Base-by-base conservation (phyloP, 345 rosid genomes). In the Pelargonium nanum region DNA sequence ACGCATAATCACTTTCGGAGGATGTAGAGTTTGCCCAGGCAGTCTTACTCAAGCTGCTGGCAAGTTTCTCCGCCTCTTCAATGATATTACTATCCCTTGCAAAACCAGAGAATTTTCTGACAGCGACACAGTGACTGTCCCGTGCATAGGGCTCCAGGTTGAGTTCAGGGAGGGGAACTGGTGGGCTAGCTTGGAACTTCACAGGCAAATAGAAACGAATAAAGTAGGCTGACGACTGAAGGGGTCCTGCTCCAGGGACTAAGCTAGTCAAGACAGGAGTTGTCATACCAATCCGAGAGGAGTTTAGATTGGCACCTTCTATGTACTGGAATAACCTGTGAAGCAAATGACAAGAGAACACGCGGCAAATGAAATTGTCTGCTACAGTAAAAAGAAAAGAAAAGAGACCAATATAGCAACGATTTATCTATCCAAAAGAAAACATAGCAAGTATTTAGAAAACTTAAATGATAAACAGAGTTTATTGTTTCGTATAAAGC, bases 291-390 rank as follows among this genome's bases (percentile, higher is more conserved):
- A 86, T 67, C 65, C 84, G 78, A n/a, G 87, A 80, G 69, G 21
- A 69, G 48, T 86, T 84, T 16, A 84, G 80, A 70, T 86, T 86
- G 58, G 94, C 94, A 28, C 94, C 89, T 71, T 80, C 69, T 53
- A 74, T 77, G 72, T 48, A 84, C 65, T 82, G 92, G 76, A 86
- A 86, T 72, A 86, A 75, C 76, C 85, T 81, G 63, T 19, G 22
- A 70, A 1, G 34, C 24, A 26, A 22, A 30, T 9, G 44, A 24
- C 53, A 61, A 19, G 0, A 2, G 2, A 24, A 0, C 6, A 30
- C 20, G 56, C 15, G 13, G 21, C 19, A 6, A 22, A 48, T 22
- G 19, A 25, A 55, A 15, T 9, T 25, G 53, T 23, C 19, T 24
- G 50, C 56, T 16, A 56, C 0, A 16, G 6, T 16, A 15, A 21